These are phyloP conservation scores for Rhynchospora breviuscula DNA, from an alignment of 176 grass and related monocot species.

Conservation along the genomic window DNA sequence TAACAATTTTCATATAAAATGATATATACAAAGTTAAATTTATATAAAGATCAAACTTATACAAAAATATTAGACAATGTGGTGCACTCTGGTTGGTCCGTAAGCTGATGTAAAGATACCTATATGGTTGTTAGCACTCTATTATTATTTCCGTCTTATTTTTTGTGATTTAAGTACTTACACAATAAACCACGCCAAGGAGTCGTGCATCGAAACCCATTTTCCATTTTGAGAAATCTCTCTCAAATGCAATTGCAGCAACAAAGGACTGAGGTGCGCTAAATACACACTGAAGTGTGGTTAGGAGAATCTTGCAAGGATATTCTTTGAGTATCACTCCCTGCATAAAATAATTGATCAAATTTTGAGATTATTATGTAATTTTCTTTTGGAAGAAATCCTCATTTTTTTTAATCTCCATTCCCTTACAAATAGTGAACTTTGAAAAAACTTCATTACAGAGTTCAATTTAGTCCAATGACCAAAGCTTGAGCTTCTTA, in stretches of 20 bases:
- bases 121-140: not conserved
- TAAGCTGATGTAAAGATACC: no score
- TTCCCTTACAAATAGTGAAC: no score
- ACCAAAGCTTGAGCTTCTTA: no score
- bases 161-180: not conserved
- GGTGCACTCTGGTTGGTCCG: no score
- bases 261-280: constrained; percentile 34
- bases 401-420: not conserved
- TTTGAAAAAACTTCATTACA: not conserved
- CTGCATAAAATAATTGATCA: constrained; percentile 16
- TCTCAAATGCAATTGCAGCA: constrained; percentile 21
- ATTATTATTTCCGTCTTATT: constrained; percentile 7
- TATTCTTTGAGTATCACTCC: constrained; percentile 41
- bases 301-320: constrained; percentile 51
- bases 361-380: not conserved
- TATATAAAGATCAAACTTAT: not conserved
- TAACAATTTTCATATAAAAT: no score
- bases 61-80: no score
- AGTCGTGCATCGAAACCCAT: constrained; percentile 31
- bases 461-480: not conserved
- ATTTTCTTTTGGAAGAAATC: not conserved
- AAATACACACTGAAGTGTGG: constrained; percentile 33
- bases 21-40: no score
- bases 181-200: constrained; percentile 30
- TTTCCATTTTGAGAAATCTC: constrained; percentile 48